Evolutionary conservation across 768 basidiomycete genomes (phyloP), one percentile per base, ranked within the genome.

Genomic region (Boletus sp.): DNA sequence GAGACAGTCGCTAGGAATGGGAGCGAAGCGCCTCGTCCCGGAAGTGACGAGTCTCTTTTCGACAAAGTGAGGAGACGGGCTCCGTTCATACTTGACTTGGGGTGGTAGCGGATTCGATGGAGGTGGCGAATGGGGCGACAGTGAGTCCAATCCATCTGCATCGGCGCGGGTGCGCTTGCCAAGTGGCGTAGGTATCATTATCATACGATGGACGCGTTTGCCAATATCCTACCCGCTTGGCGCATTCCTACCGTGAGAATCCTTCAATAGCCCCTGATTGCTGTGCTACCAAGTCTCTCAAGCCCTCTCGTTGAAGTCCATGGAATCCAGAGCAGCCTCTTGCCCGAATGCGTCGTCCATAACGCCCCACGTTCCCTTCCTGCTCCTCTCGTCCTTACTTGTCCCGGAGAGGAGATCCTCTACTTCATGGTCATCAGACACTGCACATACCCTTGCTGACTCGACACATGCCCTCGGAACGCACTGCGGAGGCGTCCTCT

Each of bases 1-100:
- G 17, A 62, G 66, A 51, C 73, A 74, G 46, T 66, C 51, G 8
- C 18, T 7, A 1, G 73, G 73, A 30, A 71, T 39, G 18, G 71
- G 71, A 10, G 57, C 44, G 52, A 67, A 74, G 35, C 65, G 66
- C 36, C 64, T 74, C 36, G 62, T 56, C 37, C 71, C 71, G 1
- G 57, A 62, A 24, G 62, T 68, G 37, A 71, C 55, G 24, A 71
- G 57, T 28, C 45, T 59, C 33, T 60, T 70, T 36, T 57, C 50
- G n/a, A 30, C 11, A 42, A 39, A 20, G 1, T 28, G 10, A 17
- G 63, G 70, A 12, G 68, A 52, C 5, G 45, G 48, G 45, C 65
- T 61, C 8, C 46, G 57, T 50, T 73, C 70, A 37, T 20, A 20
- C 54, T 73, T 72, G 39, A 51, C 49, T 29, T 40, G 53, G 20